phyloP scores from a whole-genome alignment of 2,329 filamentous ascomycete species.

The Diaporthe caulivora region DNA sequence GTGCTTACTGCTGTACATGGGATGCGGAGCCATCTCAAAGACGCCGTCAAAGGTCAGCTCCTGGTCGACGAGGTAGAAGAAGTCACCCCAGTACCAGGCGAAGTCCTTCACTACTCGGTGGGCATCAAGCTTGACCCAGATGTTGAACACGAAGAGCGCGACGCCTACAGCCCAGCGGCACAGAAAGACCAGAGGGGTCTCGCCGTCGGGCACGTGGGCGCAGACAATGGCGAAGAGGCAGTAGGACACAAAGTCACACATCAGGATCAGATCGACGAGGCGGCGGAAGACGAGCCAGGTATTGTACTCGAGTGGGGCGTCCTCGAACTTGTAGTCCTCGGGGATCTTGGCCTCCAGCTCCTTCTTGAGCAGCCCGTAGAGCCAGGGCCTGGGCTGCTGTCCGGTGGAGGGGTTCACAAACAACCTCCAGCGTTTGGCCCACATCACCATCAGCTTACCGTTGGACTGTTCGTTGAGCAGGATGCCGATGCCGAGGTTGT shows the following conservation, averaged over 20 bases:
- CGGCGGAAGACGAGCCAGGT: constrained; percentile 97
- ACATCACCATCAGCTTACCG: constrained; percentile 85
- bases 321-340: constrained; percentile 92
- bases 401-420: constrained; percentile 88
- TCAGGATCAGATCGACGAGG: constrained; percentile 94
- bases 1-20: constrained; percentile 85
- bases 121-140: constrained; percentile 98
- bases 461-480: constrained; percentile 92
- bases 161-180: constrained; percentile 85
- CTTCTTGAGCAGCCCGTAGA: constrained; percentile 86
- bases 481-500: constrained; percentile 94
- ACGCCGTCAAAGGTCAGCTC: constrained; percentile 98
- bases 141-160: constrained; percentile 88
- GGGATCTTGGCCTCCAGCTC: constrained; percentile 97
- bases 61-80: constrained; percentile 98
- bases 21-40: constrained; percentile 98
- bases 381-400: constrained; percentile 82
- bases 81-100: constrained; percentile 99
- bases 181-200: constrained; percentile 76
- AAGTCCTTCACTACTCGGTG: constrained; percentile 99
- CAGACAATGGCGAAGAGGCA: constrained; percentile 95
- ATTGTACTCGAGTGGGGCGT: constrained; percentile 97
- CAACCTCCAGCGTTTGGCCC: constrained; percentile 87
- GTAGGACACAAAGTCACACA: constrained; percentile 99
- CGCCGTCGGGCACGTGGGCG: constrained; percentile 78